A percentile compares a stretch with the other conserved stretches of the same genome.
phyloP scores from a whole-genome alignment of 805 yeast genomes.

The Teunomyces funiuensis region DNA sequence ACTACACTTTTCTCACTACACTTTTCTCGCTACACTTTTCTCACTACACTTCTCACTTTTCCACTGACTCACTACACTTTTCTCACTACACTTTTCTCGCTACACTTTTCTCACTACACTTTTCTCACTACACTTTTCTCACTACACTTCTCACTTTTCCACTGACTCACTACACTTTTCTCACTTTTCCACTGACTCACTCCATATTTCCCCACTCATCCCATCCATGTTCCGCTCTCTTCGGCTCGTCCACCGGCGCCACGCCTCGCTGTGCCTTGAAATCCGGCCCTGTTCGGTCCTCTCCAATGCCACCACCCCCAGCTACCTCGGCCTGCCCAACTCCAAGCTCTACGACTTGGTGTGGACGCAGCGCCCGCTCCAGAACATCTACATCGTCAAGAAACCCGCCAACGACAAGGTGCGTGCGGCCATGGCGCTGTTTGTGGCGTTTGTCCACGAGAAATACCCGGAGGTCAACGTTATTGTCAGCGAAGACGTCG shows the following conservation, averaged over 20 bases:
- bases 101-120: too few species aligned
- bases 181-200: neutral
- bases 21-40: too few species aligned
- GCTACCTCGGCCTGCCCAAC: constrained; percentile 52
- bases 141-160: too few species aligned
- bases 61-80: too few species aligned
- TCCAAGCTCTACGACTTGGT: constrained; percentile 61
- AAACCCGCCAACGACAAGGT: constrained; percentile 78
- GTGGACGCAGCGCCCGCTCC: constrained; percentile 74
- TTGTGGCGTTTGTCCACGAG: constrained; percentile 59
- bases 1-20: too few species aligned
- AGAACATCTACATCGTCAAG: constrained; percentile 76
- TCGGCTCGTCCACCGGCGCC: constrained; percentile 1
- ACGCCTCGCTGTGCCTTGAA: neutral
- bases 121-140: too few species aligned
- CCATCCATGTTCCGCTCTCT: neutral
- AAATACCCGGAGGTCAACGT: constrained; percentile 73
- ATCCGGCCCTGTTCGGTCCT: neutral
- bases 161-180: too few species aligned
- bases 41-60: too few species aligned
- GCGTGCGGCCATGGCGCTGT: constrained; percentile 60
- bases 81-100: too few species aligned
- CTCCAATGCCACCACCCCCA: constrained; percentile 38
- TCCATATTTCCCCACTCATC: neutral
- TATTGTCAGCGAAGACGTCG: constrained; percentile 72